phyloP scores from a whole-genome alignment of 2,329 filamentous ascomycete genomes.

The Madurella fahalii region DNA sequence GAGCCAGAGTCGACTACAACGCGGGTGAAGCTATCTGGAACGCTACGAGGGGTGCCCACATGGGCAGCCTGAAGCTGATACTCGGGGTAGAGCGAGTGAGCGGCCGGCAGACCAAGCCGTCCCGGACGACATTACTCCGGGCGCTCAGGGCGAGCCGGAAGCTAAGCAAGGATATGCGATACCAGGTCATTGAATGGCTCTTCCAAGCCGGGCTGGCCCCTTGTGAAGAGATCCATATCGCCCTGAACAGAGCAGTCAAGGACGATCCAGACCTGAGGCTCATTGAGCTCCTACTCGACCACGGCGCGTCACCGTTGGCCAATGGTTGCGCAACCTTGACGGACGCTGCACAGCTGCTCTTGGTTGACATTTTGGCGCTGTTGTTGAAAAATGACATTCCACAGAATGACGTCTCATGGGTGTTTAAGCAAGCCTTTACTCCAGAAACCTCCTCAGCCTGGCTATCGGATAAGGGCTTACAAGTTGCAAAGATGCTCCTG shows the following conservation, averaged over 20 bases:
- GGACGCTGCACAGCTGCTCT: slow-evolving; percentile 42
- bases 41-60: slow-evolving; percentile 48
- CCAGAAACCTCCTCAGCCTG: slow-evolving; percentile 39
- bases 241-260: slow-evolving; percentile 49
- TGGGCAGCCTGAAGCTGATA: slow-evolving; percentile 48
- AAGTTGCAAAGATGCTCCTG: slow-evolving; percentile 46
- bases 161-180: slow-evolving; percentile 45
- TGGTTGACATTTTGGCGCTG: slow-evolving; percentile 38
- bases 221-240: slow-evolving; percentile 47
- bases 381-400: slow-evolving; percentile 42
- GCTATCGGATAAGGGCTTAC: slow-evolving; percentile 45
- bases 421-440: slow-evolving; percentile 44
- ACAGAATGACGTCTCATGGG: slow-evolving; percentile 40
- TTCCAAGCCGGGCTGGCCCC: slow-evolving; percentile 48
- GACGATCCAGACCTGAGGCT: slow-evolving; percentile 46
- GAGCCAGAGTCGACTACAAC: slow-evolving; percentile 53
- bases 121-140: slow-evolving; percentile 43
- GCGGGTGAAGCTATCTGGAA: slow-evolving; percentile 53
- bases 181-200: slow-evolving; percentile 46
- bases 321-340: slow-evolving; percentile 52
- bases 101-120: slow-evolving; percentile 43
- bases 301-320: slow-evolving; percentile 49
- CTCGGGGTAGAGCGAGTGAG: slow-evolving; percentile 43
- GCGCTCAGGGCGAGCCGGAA: slow-evolving; percentile 53
- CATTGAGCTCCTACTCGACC: slow-evolving; percentile 44